Conservation (phyloP, 2,329 filamentous ascomycete genomes). For the Phialophora verrucosa region DNA sequence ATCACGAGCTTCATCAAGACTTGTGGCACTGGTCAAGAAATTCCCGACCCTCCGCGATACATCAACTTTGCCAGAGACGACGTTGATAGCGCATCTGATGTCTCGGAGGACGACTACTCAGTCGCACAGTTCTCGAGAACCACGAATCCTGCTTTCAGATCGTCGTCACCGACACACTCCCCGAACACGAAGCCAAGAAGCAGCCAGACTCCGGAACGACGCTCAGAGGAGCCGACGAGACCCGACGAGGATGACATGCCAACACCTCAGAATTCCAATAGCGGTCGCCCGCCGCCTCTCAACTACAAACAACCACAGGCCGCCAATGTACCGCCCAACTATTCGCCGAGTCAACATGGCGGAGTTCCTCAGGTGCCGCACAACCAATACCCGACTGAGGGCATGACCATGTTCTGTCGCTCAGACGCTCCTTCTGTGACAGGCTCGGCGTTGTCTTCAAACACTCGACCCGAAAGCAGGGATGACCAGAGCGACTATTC, state of each 20-base stretch:
- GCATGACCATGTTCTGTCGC: conserved; percentile 96
- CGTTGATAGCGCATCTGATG: conserved; percentile 78
- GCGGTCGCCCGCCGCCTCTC: conserved; percentile 37
- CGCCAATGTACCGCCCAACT: conserved; percentile 50
- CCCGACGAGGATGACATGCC: conserved; percentile 30
- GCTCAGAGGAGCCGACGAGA: conserved; percentile 34
- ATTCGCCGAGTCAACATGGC: conserved; percentile 65
- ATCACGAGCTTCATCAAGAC: conserved; percentile 88
- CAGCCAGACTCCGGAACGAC: conserved; percentile 27
- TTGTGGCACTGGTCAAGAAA: conserved; percentile 90
- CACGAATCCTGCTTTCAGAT: conserved; percentile 93
- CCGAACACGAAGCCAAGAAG: conserved; percentile 62
- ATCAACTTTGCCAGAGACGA: conserved; percentile 98
- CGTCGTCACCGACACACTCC: conserved; percentile 94
- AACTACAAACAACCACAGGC: conserved; percentile 35
- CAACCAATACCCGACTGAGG: conserved; percentile 91
- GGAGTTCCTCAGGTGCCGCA: conserved; percentile 76
- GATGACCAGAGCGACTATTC: conserved; percentile 92
- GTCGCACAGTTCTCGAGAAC: conserved; percentile 94
- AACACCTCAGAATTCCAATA: conserved; percentile 36
- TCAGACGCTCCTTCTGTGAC: conserved; percentile 71
- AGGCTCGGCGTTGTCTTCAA: conserved; percentile 68
- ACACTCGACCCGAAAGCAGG: conserved; percentile 77
- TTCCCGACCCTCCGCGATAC: conserved; percentile 94
- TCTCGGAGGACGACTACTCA: conserved; percentile 92